phyloP scores from a whole-genome alignment of 1,284 basidiomycete genomes.

The Irpex sp. region DNA sequence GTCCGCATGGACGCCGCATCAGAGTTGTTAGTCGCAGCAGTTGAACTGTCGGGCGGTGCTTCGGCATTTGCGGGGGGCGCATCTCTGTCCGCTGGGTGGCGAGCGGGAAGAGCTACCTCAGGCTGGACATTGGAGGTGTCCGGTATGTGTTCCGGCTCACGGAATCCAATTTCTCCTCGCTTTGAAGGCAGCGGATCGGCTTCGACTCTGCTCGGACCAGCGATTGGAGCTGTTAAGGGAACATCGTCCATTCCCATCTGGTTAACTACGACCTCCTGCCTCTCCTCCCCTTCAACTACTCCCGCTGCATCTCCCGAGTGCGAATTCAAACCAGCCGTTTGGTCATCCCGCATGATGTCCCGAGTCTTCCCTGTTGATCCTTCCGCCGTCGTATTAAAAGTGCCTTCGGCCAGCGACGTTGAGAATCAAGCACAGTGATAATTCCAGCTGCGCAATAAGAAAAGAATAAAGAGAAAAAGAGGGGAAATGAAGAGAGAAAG shows the following conservation, averaged over 20 bases:
- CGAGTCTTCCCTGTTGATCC: not conserved
- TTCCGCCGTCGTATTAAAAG: slow-evolving; percentile 1
- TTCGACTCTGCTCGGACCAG: slow-evolving; percentile 23
- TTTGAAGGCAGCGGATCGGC: slow-evolving; percentile 62
- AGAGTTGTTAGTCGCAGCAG: slow-evolving; percentile 7
- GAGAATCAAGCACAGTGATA: not conserved
- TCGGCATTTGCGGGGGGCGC: slow-evolving; percentile 17
- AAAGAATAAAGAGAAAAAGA: not conserved
- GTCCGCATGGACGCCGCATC: slow-evolving; percentile 24
- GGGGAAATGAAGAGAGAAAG: slow-evolving; percentile 2
- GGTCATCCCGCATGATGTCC: slow-evolving; percentile 9
- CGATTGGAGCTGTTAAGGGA: slow-evolving; percentile 15
- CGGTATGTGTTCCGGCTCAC: slow-evolving; percentile 36
- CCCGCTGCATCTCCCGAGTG: not conserved
- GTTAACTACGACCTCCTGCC: not conserved
- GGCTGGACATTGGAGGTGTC: slow-evolving; percentile 17
- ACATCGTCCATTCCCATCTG: not conserved
- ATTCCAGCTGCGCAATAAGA: slow-evolving; percentile 8
- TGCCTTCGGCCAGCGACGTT: slow-evolving; percentile 13
- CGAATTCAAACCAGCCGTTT: not conserved
- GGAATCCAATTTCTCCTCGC: slow-evolving; percentile 62
- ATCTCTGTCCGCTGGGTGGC: slow-evolving; percentile 60
- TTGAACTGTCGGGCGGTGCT: slow-evolving; percentile 17
- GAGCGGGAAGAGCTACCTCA: slow-evolving; percentile 27
- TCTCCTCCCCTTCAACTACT: not conserved